phyloP scores from a whole-genome alignment of 139 green algal species.

The Parachlorella kessleri region DNA sequence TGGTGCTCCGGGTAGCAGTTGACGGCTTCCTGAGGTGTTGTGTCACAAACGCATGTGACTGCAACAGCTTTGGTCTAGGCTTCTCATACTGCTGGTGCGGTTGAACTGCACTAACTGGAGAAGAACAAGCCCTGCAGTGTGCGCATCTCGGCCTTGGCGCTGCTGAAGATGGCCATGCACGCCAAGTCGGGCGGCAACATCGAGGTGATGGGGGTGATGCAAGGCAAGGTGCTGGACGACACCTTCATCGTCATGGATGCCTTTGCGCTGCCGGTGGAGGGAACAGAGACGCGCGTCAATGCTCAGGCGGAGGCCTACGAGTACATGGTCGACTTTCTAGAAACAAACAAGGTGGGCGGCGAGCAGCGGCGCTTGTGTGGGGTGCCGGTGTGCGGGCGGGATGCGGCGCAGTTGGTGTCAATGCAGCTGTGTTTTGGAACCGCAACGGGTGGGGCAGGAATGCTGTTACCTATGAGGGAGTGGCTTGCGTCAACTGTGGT shows the following conservation, averaged over 20 bases:
- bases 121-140: conserved; percentile 64
- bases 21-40: no score
- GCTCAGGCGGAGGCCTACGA: conserved; percentile 91
- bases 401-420: no score
- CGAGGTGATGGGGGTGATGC: conserved; percentile 98
- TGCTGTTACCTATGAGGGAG: no score
- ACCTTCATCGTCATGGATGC: conserved; percentile 95
- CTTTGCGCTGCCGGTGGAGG: conserved; percentile 97
- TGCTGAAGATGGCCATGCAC: conserved; percentile 99
- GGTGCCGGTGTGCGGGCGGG: no score
- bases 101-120: background rate
- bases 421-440: no score
- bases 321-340: conserved; percentile 94
- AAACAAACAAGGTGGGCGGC: conserved; percentile 53
- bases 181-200: conserved; percentile 90
- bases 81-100: no score
- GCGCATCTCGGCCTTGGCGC: conserved; percentile 88
- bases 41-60: background rate
- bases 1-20: no score
- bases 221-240: conserved; percentile 86
- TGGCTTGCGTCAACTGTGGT: no score
- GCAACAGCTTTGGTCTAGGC: no score
- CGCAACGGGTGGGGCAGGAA: no score
- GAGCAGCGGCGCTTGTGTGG: background rate
- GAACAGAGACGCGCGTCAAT: conserved; percentile 98